A percentile compares a stretch with the other conserved stretches of the same genome.
Conservation (phyloP, 75 land plant genomes). For the Pinus tabuliformis region DNA sequence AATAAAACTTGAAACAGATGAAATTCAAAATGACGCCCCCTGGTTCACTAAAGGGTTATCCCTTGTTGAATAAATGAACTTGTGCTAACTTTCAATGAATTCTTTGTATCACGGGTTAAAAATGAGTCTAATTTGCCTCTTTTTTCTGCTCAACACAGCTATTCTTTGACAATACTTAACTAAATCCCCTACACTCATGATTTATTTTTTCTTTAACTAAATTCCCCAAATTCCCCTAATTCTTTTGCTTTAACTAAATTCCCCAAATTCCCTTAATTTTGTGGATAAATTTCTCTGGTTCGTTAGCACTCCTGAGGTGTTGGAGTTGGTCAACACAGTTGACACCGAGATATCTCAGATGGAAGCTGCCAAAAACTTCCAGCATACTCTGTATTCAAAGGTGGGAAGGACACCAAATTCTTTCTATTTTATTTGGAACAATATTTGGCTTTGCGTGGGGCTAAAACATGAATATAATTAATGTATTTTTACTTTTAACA, state of each 20-base stretch:
- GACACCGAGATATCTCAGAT: slow-evolving; percentile 75
- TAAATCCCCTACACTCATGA: background rate
- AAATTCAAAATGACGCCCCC: too few species aligned
- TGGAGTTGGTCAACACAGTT: slow-evolving; percentile 68
- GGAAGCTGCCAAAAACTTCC: slow-evolving; percentile 46
- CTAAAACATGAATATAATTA: background rate
- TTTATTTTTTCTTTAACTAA: background rate
- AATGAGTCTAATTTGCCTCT: too few species aligned
- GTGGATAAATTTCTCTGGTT: slow-evolving; percentile 70
- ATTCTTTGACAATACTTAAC: too few species aligned
- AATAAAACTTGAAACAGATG: too few species aligned
- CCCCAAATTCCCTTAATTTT: background rate
- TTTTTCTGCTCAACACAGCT: too few species aligned
- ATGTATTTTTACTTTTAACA: background rate
- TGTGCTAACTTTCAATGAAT: too few species aligned
- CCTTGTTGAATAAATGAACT: too few species aligned
- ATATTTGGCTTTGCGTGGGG: background rate
- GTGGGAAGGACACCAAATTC: slow-evolving; percentile 13
- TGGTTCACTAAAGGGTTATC: too few species aligned
- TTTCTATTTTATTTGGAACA: slow-evolving; percentile 5
- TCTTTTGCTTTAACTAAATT: background rate
- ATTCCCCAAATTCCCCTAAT: background rate
- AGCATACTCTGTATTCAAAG: slow-evolving; percentile 48
- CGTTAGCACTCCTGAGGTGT: slow-evolving; percentile 77
- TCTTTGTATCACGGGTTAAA: too few species aligned